Base-by-base conservation (phyloP, 495 filamentous ascomycete genomes). In the Penicillium tannophilum region DNA sequence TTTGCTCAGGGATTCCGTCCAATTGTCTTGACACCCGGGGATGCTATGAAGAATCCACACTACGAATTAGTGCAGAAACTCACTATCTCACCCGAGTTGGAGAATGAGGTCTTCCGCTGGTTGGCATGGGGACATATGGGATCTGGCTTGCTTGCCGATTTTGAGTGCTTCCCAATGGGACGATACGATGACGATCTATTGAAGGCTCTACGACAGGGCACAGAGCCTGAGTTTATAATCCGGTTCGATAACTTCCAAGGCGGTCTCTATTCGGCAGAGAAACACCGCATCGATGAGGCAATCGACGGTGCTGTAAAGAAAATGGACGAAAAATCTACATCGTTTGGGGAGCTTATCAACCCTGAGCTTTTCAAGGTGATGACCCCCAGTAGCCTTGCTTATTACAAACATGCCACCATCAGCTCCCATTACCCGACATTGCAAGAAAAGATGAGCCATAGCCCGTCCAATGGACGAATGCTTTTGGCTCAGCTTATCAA, bases 41-140 rank as follows among this genome's bases (percentile, higher is more conserved):
- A 98, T 67, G 93, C 93, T 10, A 89, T 89, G 84, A 88, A 89
- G 62, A 92, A 96, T 63, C 89, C 88, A 0, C 67, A 90, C 10
- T 96, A 93, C 66, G 81, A 89, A 65, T 52, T 69, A 19, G 70
- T 76, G 17, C 87, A 92, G 68, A 75, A 72, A 33, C 63, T 86
- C 52, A 71, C 84, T 42, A 63, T 86, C 28, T 70, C 76, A 16
- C 65, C 77, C 0, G 79, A 80, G 33, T 66, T 95, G 53, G 86
- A 90, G 68, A 79, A 76, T 17, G 92, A 96, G 53, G 63, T 97
- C 35, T 85, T 88, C 76, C 81, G 89, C 55, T 97, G 92, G 92
- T 74, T 96, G 55, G 94, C 94, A 4, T 98, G 93, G 93, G 91
- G 90, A 19, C 86, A 89, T 55, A 95, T 97, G 90, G 87, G 89